phyloP scores from a whole-genome alignment of 73 alveolate species.

The Paramecium caudatum region DNA sequence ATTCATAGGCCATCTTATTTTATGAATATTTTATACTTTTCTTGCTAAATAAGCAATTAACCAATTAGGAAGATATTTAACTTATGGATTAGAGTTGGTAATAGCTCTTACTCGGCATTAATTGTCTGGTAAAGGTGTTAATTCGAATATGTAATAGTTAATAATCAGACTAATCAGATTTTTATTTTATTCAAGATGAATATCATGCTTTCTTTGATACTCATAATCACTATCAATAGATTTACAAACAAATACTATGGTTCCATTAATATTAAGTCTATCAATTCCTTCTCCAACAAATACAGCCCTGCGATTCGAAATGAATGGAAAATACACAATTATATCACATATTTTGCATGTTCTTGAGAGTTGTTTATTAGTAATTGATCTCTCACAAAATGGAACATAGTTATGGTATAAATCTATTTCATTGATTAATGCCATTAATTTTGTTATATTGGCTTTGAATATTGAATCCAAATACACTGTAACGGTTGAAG shows the following conservation, averaged over 20 bases:
- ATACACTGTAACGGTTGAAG: constrained; percentile 19
- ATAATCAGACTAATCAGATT: constrained; percentile 32
- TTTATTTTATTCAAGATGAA: constrained; percentile 23
- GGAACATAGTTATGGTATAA: constrained; percentile 42
- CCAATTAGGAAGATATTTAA: constrained; percentile 29
- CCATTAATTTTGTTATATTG: constrained; percentile 53
- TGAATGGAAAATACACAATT: constrained; percentile 34
- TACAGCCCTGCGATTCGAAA: constrained; percentile 42
- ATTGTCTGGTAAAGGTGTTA: constrained; percentile 40
- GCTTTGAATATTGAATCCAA: constrained; percentile 47
- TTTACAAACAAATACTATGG: constrained; percentile 58
- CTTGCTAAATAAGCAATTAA: constrained; percentile 17
- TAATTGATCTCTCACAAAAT: background rate
- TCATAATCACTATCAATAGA: constrained; percentile 45
- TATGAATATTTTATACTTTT: background rate
- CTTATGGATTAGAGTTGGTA: constrained; percentile 42
- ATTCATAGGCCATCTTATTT: constrained; percentile 10
- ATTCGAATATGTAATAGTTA: constrained; percentile 46
- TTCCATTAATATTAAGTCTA: constrained; percentile 59
- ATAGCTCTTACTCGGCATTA: constrained; percentile 42
- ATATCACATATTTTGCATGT: constrained; percentile 35
- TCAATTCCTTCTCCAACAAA: constrained; percentile 67
- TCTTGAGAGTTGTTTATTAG: background rate
- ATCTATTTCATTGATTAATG: constrained; percentile 37
- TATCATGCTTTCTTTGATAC: constrained; percentile 11